Percentiles rank a stretch among this genome's conserved stretches.
phyloP scores from a whole-genome alignment of 2,329 filamentous ascomycete species.

The Juglanconis sp. region DNA sequence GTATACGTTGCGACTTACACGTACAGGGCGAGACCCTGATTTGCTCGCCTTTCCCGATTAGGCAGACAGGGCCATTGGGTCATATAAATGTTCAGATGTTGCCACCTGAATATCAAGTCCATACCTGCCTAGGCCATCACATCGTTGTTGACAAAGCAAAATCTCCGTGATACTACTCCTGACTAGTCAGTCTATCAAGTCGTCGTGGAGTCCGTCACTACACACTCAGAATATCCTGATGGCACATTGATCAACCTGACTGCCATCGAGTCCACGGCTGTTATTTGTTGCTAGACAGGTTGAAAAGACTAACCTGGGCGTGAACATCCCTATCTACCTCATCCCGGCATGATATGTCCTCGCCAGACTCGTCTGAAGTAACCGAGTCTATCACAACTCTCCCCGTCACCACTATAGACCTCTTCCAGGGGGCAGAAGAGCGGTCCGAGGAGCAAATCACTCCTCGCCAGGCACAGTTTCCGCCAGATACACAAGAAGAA shows the following conservation, averaged over 20 bases:
- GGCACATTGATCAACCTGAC: background rate
- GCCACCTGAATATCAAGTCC: conserved; percentile 18
- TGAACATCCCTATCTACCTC: background rate
- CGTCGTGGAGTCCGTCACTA: background rate
- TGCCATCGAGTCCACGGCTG: background rate
- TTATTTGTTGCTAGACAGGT: conserved; percentile 5
- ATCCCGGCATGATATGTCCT: conserved; percentile 10
- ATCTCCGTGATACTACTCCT: background rate
- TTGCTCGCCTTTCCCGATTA: conserved; percentile 2
- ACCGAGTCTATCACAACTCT: conserved; percentile 10
- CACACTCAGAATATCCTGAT: background rate
- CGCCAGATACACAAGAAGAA: background rate
- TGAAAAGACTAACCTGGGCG: background rate
- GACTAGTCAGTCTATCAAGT: background rate
- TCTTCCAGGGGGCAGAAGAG: background rate
- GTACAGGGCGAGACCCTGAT: conserved; percentile 5
- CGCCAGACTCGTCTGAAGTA: conserved; percentile 5
- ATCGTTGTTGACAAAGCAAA: conserved; percentile 1
- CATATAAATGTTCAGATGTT: conserved; percentile 17
- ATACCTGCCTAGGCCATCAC: conserved; percentile 4
- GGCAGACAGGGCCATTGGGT: background rate
- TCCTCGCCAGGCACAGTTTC: conserved; percentile 7
- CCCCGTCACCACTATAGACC: background rate
- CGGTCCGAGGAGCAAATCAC: conserved; percentile 5
- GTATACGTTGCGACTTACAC: conserved; percentile 18